Conservation (phyloP, 2,329 filamentous ascomycete species). For the Trichoderma aggressivum region DNA sequence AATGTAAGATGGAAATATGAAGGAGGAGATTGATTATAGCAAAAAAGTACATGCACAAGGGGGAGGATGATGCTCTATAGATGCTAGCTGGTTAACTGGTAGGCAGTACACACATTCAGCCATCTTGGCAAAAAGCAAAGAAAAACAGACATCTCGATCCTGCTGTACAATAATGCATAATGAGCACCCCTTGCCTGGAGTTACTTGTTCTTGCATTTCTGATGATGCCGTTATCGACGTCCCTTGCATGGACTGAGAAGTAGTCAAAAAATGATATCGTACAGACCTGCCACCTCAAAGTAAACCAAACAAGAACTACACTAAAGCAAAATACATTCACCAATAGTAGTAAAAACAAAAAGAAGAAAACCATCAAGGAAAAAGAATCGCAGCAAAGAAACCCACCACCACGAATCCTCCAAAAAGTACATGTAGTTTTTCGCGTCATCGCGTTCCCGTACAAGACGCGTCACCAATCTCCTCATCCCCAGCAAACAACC, state of each 20-base stretch:
- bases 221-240: not conserved
- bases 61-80: not conserved
- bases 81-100: too few relatives aligned
- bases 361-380: not conserved
- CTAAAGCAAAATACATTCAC: fast-evolving
- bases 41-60: not conserved
- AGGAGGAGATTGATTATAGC: not conserved
- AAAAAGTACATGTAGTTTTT: not conserved
- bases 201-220: not conserved
- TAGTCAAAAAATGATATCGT: not conserved
- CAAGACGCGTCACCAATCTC: not conserved
- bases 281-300: not conserved
- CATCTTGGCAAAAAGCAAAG: not conserved
- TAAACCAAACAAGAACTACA: not conserved
- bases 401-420: not conserved
- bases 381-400: not conserved
- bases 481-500: too few relatives aligned
- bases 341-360: not conserved
- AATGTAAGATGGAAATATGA: too few relatives aligned
- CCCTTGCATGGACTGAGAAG: not conserved
- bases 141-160: not conserved
- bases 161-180: not conserved
- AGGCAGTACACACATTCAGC: too few relatives aligned
- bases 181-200: not conserved
- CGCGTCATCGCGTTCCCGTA: not conserved